These are phyloP conservation scores for Boletus sp. DNA, from an alignment of 768 basidiomycete species.

Conservation along the genomic window DNA sequence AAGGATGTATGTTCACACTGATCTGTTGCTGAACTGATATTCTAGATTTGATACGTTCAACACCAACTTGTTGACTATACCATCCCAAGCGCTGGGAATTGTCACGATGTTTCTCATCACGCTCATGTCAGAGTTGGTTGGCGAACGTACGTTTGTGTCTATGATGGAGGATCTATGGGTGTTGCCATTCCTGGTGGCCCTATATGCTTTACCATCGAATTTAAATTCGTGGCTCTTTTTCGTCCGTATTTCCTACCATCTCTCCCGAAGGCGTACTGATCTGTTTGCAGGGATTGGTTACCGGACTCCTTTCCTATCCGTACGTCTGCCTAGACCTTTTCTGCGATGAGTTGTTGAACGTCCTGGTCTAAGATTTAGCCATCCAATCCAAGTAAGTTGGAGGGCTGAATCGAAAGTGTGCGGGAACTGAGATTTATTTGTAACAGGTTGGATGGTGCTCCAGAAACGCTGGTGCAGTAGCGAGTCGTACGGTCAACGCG, in stretches of 20 bases:
- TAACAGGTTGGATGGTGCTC: no score
- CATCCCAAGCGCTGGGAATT: conserved; percentile 49
- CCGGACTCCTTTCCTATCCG: no score
- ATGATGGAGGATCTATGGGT: conserved; percentile 58
- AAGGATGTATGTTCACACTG: background rate
- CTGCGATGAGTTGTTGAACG: background rate
- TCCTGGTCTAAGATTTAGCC: conserved; percentile 38
- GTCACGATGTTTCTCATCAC: conserved; percentile 51
- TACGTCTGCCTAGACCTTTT: no score
- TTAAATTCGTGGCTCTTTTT: no score
- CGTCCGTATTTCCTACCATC: no score
- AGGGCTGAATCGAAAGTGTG: background rate
- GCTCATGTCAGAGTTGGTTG: conserved; percentile 48
- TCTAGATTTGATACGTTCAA: conserved; percentile 56
- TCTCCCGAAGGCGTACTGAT: no score
- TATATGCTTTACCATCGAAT: conserved; percentile 30
- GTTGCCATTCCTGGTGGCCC: conserved; percentile 57
- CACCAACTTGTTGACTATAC: conserved; percentile 62
- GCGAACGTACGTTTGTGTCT: conserved; percentile 54
- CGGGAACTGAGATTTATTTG: conserved; percentile 13
- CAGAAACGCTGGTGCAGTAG: conserved; percentile 53
- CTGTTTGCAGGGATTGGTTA: no score
- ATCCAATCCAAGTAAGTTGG: conserved; percentile 18
- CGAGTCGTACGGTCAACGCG: conserved; percentile 49
- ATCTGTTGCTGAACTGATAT: background rate